Evolutionary conservation across 495 filamentous ascomycete genomes (phyloP), one percentile per base, ranked within the genome.

Genomic region (Aspergillus egyptiacus): DNA sequence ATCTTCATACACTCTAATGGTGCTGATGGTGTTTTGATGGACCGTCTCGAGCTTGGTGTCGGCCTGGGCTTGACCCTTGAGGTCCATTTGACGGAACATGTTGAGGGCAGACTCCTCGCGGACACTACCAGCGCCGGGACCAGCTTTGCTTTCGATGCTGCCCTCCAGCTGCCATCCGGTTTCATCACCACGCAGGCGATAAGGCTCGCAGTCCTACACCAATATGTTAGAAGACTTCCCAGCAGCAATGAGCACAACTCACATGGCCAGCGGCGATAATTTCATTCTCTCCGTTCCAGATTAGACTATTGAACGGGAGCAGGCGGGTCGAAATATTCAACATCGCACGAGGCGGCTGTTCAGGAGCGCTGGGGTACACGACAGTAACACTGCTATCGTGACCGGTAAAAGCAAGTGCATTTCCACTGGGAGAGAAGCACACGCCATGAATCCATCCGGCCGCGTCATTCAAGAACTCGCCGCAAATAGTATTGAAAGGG

Each of bases 21-120:
- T 95, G 57, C 79, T 84, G 60, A 98, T 91, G 24, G 91, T 95
- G 68, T 98, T 98, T 66, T 98, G 93, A 70, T 98, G 93, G 34
- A 91, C 82, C 6, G 93, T 96, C 70, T 93, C 95, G 50, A 97
- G 74, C 69, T 93, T 87, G 6, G 89, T 96, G 62, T 96, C 89
- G 54, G 89, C 89, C 56, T 83, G 83, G 18, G 75, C 67, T 68
- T 95, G 94, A 30, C 93, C 93, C 74, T 90, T 95, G 51, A 97
- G 73, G 64, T 98, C 93, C 94, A 98, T 96, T 70, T 95, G 90
- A 62, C 80, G 80, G 76, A 98, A 98, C 94, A 96, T 96, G 64
- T 97, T 95, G 62, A 96, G 73, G n/a, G 93, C 93, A 56, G 84
- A 88, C 65, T 79, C 87, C 67, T 79, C 89, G 60, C 82, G 85